phyloP scores from a whole-genome alignment of 2,329 filamentous ascomycete species.

The Ascocoryne sarcoides region DNA sequence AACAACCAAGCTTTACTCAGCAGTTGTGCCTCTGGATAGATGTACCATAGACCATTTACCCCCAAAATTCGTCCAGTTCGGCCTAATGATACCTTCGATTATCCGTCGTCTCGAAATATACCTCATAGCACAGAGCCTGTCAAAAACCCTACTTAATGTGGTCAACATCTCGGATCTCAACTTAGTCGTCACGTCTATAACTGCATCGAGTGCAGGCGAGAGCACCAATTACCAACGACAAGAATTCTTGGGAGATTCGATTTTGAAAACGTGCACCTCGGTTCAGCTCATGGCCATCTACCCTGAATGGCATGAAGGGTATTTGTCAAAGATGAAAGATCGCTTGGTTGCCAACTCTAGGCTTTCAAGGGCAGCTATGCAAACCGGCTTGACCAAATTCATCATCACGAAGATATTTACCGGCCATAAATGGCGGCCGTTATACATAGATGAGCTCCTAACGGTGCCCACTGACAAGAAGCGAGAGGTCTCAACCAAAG shows the following conservation, averaged over 20 bases:
- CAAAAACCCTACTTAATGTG: constrained; percentile 41
- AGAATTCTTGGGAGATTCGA: constrained; percentile 78
- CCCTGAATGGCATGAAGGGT: constrained; percentile 65
- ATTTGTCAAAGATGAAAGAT: constrained; percentile 60
- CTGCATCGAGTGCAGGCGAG: constrained; percentile 51
- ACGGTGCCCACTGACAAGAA: constrained; percentile 11
- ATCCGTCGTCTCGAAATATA: constrained; percentile 58
- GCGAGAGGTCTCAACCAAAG: constrained; percentile 58
- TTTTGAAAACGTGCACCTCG: constrained; percentile 67
- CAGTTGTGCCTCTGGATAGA: constrained; percentile 37
- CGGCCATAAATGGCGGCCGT: constrained; percentile 61
- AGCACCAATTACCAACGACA: constrained; percentile 68
- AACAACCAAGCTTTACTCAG: constrained; percentile 33
- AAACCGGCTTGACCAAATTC: constrained; percentile 59
- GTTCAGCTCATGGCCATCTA: constrained; percentile 53
- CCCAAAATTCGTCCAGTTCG: constrained; percentile 33
- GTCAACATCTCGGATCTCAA: constrained; percentile 45
- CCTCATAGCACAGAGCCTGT: constrained; percentile 54
- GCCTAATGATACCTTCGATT: constrained; percentile 63
- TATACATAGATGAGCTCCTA: constrained; percentile 43
- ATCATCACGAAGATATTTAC: constrained; percentile 63
- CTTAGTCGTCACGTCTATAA: constrained; percentile 61
- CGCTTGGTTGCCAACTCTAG: constrained; percentile 64
- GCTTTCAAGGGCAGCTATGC: constrained; percentile 56
- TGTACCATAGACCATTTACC: constrained; percentile 43